These are phyloP conservation scores for Aspergillus intermedius DNA, from an alignment of 2,329 filamentous ascomycete species.

Conservation along the genomic window DNA sequence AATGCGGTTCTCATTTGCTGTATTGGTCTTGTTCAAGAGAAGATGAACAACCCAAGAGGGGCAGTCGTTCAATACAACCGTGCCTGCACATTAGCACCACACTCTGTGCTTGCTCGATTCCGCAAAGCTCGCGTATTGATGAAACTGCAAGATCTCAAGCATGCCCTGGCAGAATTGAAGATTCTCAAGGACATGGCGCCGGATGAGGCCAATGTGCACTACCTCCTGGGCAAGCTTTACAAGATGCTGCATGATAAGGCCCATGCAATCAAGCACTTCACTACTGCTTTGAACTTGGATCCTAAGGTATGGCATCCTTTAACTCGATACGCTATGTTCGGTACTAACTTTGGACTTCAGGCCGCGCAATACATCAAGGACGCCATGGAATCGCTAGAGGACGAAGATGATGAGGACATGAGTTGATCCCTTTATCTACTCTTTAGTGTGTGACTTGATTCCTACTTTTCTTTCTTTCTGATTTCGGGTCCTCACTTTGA, in stretches of 20 bases:
- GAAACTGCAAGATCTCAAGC: constrained; percentile 61
- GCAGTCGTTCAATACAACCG: constrained; percentile 76
- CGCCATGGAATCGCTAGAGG: constrained; percentile 84
- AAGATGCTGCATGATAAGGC: constrained; percentile 56
- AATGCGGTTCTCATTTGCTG: constrained; percentile 90
- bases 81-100: constrained; percentile 74
- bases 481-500: neutral
- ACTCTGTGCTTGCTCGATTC: constrained; percentile 77
- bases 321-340: constrained; percentile 5
- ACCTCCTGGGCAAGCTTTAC: constrained; percentile 67
- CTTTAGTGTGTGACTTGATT: neutral
- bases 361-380: constrained; percentile 93
- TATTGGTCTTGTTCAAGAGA: constrained; percentile 84
- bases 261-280: constrained; percentile 86
- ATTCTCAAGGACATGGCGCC: constrained; percentile 86
- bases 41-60: constrained; percentile 71
- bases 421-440: constrained; percentile 23
- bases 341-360: constrained; percentile 41
- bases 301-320: constrained; percentile 65
- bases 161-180: constrained; percentile 74
- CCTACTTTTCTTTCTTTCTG: constrained; percentile 1
- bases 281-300: constrained; percentile 88
- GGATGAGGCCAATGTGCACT: constrained; percentile 93
- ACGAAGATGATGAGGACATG: constrained; percentile 53
- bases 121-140: constrained; percentile 86